Evolutionary conservation across 176 grass and related monocot species (phyloP), one percentile per base, ranked within the genome.

Genomic region (Rhipidocladum racemiflorum): DNA sequence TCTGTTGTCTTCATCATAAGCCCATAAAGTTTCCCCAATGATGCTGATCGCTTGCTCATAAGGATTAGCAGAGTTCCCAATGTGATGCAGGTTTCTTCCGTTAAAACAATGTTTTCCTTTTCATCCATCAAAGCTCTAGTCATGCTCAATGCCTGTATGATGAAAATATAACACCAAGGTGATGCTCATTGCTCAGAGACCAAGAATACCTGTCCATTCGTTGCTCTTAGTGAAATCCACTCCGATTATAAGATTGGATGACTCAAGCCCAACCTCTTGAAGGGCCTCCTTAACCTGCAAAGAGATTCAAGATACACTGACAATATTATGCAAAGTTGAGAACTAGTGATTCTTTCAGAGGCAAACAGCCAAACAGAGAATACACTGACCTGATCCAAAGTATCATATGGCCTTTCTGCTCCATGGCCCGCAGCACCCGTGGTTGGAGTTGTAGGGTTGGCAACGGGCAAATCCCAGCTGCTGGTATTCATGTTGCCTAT

Each of bases 141-240:
- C 50, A 70, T 36, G 20, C 5, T 72, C 14, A 2, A 9, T 34
- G 9, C 25, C 57, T 3, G 8, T 8, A 18, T 39, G 39, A 21
- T 12, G 10, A 1, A 43, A 68, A 51, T 7, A 6, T 6, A 51
- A 17, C 30, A 55, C 20, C 2, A 43, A 51, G 5, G 18, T 27
- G 9, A 45, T 74, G 5, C 2, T 23, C 23, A 29, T 14, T 39
- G 15, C 8, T 56, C 44, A 38, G n/a, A 43, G 23, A 8, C 74
- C 20, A 57, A 28, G 30, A 65, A 36, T n/a, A 86, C 90, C 86
- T 72, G 87, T 86, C 90, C 90, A 89, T 15, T 84, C 48, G 60
- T 92, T 89, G 90, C 87, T 92, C 80, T 81, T 89, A 42, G 84
- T 92, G 84, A 92, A 92, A 81, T 92, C 87, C 17, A 92, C 84